Evolutionary conservation across 768 basidiomycete species (phyloP).

Genomic region (Collybia nuda): DNA sequence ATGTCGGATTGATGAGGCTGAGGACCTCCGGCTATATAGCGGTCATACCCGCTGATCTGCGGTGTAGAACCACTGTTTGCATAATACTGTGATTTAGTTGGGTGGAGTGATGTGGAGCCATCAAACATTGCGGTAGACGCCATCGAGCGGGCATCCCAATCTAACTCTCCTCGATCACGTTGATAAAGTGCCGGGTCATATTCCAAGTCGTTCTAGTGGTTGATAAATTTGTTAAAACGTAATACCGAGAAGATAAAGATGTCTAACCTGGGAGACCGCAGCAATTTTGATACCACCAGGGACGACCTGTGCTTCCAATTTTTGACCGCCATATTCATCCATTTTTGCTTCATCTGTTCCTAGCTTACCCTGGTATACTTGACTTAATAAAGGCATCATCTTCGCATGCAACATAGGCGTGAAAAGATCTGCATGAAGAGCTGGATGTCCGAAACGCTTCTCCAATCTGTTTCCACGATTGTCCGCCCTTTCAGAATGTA

Average conservation of each 20-base stretch:
- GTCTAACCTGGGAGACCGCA: conserved; percentile 67
- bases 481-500: conserved; percentile 80
- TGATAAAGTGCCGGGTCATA: conserved; percentile 80
- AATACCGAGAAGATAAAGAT: not conserved
- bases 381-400: conserved; percentile 75
- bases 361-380: conserved; percentile 78
- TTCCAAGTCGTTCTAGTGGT: conserved; percentile 61
- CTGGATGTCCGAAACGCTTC: conserved; percentile 94
- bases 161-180: conserved; percentile 80
- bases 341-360: conserved; percentile 61
- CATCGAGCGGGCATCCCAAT: conserved; percentile 85
- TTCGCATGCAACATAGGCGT: conserved; percentile 86
- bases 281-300: conserved; percentile 84
- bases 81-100: conserved; percentile 40
- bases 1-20: conserved; percentile 31
- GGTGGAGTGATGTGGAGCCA: conserved; percentile 39
- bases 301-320: conserved; percentile 70
- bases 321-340: conserved; percentile 77
- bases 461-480: conserved; percentile 70
- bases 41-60: conserved; percentile 49
- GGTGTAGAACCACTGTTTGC: conserved; percentile 28
- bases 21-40: conserved; percentile 55
- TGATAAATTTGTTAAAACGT: not conserved
- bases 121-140: conserved; percentile 58
- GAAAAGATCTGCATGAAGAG: conserved; percentile 82